Evolutionary conservation across 148 eudicot species (phyloP), one percentile per base, ranked within the genome.

Genomic region (Selenicereus undatus): DNA sequence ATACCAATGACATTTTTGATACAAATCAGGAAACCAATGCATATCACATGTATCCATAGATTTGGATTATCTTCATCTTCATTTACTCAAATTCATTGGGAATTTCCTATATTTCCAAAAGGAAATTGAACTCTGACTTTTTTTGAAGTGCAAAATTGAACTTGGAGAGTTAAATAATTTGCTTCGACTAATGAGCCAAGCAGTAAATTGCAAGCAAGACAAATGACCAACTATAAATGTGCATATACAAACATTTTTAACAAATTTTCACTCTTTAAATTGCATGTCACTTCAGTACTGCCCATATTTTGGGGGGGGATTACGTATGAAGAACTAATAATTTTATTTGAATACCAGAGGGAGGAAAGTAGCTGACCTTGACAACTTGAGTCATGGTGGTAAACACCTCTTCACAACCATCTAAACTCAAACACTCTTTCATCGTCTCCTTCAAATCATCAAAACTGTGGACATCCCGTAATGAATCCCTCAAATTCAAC

Each of bases 361-460:
- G 1, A 71, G 45, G 16, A 79, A 39, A 51, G 70, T 56, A 36
- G 60, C 85, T 17, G 77, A 91, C 99, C 97, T 93, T 95, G 77
- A 91, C 82, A 60, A 93, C 90, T 27, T 81, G 97, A 81, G 91
- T 83, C 95, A 96, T 92, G 21, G 89, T 85, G 82, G 79, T 81
- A 43, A 96, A 90, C 51, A 96, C 88, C 81, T 96, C 97, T 80
- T 89, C 32, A 32, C 32, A 32, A 32, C 32, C 32, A 32, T 32
- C 32, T 72, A 91, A 88, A 66, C 92, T 91, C 92, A 96, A 81
- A 81, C 88, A 93, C 73, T 87, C 92, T 79, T 90, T 82, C 98
- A 96, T 88, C 52, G 98, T 89, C 81, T 86, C 87, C 80, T 89
- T 89, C 88, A 96, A 85, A 87, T 96, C 99, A n/a, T 93, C 98